Evolutionary conservation across 2,329 filamentous ascomycete species (phyloP).

Genomic region (Cordyceps cateniannulata): DNA sequence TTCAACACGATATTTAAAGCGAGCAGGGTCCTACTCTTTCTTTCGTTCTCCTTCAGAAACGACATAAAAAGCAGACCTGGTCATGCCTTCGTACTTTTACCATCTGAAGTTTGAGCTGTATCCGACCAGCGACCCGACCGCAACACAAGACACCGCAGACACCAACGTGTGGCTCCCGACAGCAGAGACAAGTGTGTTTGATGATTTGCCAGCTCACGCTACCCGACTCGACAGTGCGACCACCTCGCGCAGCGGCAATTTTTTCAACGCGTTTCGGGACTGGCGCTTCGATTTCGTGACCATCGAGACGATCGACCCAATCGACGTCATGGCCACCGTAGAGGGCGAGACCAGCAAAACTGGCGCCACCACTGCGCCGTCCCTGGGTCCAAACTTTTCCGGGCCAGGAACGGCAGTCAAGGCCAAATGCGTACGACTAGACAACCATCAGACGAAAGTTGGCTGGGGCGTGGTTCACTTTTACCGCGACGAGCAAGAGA

Average conservation of each 20-base stretch:
- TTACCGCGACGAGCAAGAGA: conserved; percentile 79
- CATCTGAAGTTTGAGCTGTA: conserved; percentile 64
- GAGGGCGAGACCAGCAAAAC: conserved; percentile 26
- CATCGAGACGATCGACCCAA: conserved; percentile 74
- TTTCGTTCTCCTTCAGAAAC: too few species aligned
- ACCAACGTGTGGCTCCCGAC: conserved; percentile 44
- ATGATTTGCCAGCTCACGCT: conserved; percentile 47
- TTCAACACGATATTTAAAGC: too few species aligned
- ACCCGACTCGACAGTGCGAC: conserved; percentile 15
- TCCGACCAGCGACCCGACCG: conserved; percentile 28
- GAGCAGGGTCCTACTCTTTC: too few species aligned
- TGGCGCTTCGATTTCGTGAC: conserved; percentile 77
- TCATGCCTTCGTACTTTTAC: conserved; percentile 58
- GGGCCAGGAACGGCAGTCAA: conserved; percentile 71
- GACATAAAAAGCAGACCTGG: conserved; percentile 10
- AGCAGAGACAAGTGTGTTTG: conserved; percentile 45
- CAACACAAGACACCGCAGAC: conserved; percentile 23
- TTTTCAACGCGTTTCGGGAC: conserved; percentile 41
- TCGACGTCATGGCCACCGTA: conserved; percentile 24
- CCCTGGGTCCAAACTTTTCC: conserved; percentile 47
- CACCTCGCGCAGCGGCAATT: background rate
- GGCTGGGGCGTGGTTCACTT: conserved; percentile 93
- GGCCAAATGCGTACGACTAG: conserved; percentile 67
- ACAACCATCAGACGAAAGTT: conserved; percentile 66
- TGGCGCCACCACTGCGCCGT: conserved; percentile 43